phyloP scores from a whole-genome alignment of 495 filamentous ascomycete species.

The Parathielavia appendiculata region DNA sequence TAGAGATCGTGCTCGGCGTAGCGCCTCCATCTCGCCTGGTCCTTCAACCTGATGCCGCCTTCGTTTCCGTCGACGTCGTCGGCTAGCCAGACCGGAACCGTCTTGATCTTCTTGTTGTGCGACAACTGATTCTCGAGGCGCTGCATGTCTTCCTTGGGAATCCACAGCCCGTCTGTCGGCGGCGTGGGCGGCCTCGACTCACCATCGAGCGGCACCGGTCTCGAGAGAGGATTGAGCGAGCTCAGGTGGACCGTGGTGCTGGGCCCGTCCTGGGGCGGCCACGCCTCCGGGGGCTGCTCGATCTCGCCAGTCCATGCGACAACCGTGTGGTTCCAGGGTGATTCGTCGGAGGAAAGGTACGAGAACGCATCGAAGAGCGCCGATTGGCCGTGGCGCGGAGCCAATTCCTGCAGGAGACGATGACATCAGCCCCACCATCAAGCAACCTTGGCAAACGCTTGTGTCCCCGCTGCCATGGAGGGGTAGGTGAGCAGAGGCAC shows the following conservation, averaged over 20 bases:
- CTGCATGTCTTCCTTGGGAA: constrained; percentile 59
- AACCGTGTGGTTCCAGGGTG: constrained; percentile 77
- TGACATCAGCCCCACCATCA: constrained; percentile 30
- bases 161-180: constrained; percentile 57
- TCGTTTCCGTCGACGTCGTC: constrained; percentile 61
- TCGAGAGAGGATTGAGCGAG: constrained; percentile 56
- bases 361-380: constrained; percentile 85
- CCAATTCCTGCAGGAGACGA: constrained; percentile 53
- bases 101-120: constrained; percentile 57
- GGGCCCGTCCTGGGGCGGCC: constrained; percentile 40
- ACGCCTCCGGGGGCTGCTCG: constrained; percentile 44
- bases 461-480: neutral
- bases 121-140: constrained; percentile 64
- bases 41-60: constrained; percentile 62
- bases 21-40: constrained; percentile 75
- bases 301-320: constrained; percentile 95
- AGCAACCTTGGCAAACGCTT: constrained; percentile 16
- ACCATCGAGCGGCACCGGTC: constrained; percentile 65
- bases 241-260: constrained; percentile 38
- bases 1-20: constrained; percentile 89
- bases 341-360: constrained; percentile 69
- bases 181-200: constrained; percentile 48
- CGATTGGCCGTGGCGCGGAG: constrained; percentile 73
- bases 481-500: neutral
- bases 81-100: constrained; percentile 78